These are phyloP conservation scores for Haematococcus sp. DNA, from an alignment of 139 green algal genomes.

Conservation along the genomic window DNA sequence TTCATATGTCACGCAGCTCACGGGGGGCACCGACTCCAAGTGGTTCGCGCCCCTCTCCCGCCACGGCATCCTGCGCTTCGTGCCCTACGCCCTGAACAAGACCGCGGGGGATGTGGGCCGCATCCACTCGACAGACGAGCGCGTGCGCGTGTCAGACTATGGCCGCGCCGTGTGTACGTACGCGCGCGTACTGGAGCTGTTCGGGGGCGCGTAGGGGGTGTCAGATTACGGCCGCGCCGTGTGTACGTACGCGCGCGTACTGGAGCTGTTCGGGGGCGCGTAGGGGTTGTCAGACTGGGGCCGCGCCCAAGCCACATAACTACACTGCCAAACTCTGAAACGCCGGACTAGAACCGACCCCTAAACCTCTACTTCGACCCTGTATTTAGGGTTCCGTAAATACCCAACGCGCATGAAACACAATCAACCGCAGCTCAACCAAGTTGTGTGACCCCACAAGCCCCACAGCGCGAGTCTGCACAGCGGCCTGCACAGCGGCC, in stretches of 20 bases:
- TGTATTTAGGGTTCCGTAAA: too few species aligned
- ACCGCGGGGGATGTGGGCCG: constrained; percentile 34
- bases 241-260: constrained; percentile 36
- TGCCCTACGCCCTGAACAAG: constrained; percentile 30
- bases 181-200: constrained; percentile 20
- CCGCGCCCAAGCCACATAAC: too few species aligned
- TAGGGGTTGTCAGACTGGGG: constrained; percentile 17
- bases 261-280: constrained; percentile 30
- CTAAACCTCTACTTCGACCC: too few species aligned
- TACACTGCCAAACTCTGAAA: too few species aligned
- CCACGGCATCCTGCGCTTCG: constrained; percentile 55
- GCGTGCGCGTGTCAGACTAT: constrained; percentile 34
- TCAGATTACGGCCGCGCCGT: constrained; percentile 24
- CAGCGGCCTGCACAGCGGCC: too few species aligned
- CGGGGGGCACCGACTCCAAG: constrained; percentile 49
- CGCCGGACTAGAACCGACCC: too few species aligned
- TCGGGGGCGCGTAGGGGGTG: too few species aligned
- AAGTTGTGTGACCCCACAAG: too few species aligned
- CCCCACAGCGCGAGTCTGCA: too few species aligned
- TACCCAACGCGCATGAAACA: too few species aligned
- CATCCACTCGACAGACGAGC: constrained; percentile 69
- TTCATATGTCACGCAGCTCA: too few species aligned
- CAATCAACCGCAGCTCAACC: too few species aligned
- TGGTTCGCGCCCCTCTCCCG: constrained; percentile 43
- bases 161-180: constrained; percentile 42